A percentile compares a stretch with the other conserved stretches of the same genome.
Conservation (phyloP, 495 filamentous ascomycete species). For the Hypoxylon lienhwacheense region DNA sequence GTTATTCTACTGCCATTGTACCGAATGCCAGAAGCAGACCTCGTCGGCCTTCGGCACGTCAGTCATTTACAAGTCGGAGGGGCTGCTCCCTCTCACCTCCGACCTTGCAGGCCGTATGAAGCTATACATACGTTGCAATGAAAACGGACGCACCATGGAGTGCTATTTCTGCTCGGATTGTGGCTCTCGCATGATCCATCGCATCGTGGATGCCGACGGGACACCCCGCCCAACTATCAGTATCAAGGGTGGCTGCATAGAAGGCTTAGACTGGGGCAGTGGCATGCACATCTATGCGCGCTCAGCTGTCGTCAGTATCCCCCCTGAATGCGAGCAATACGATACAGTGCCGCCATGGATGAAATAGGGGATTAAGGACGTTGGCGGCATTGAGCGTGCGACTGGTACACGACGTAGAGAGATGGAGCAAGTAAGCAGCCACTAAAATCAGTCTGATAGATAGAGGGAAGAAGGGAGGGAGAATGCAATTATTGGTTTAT, state of each 20-base stretch:
- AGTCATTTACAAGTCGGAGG: conserved; percentile 47
- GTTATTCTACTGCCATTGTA: conserved; percentile 63
- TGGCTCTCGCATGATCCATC: conserved; percentile 55
- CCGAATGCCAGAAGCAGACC: conserved; percentile 61
- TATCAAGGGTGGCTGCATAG: conserved; percentile 57
- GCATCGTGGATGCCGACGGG: conserved; percentile 43
- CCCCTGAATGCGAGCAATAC: conserved; percentile 42
- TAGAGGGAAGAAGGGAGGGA: too few species aligned
- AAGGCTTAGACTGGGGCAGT: conserved; percentile 42
- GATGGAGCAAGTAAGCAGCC: too few species aligned
- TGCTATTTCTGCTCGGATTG: conserved; percentile 58
- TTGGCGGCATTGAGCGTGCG: neutral
- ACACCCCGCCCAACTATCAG: conserved; percentile 38
- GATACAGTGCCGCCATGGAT: conserved; percentile 36
- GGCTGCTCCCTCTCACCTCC: conserved; percentile 53
- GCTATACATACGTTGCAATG: conserved; percentile 46
- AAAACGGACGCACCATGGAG: conserved; percentile 49
- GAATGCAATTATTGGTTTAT: too few species aligned
- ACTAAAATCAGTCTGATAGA: too few species aligned
- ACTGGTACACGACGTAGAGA: neutral
- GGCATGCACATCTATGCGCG: conserved; percentile 44
- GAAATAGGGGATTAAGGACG: neutral
- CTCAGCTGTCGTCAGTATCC: conserved; percentile 41
- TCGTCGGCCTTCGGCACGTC: conserved; percentile 60
- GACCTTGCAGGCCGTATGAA: conserved; percentile 37